Base-by-base conservation (phyloP, 352 stramenopile species). In the Phytophthora brassicae region DNA sequence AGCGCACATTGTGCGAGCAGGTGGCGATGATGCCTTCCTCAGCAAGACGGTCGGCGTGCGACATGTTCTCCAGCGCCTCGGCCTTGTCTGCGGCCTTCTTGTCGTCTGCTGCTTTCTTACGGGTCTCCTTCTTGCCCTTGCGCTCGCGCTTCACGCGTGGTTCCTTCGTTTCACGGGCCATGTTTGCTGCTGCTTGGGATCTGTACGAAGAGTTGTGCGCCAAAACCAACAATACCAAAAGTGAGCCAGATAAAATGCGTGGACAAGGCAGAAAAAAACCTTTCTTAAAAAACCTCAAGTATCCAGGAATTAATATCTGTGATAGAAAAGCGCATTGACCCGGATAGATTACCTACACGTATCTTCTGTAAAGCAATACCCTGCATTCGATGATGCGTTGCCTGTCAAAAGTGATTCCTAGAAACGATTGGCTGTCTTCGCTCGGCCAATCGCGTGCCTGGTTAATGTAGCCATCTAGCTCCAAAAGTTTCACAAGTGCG, bases 11-110 rank as follows among this genome's bases (percentile, higher is more conserved):
- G 64, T 89, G 78, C 75, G 97, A 96, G 78, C 95, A 99, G n/a
- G 94, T 99, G 22, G 95, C 92, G 70, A 98, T 95, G 78, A 99
- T 98, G 49, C 97, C 86, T 28, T 98, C 83, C 45, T 96, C 81
- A 16, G 89, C 89, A 14, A 99, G 84, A 24, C 92, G 86, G 60
- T 98, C 95, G 19, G 86, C 86, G 23, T 86, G 56, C 47, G 84
- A 89, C 80, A 93, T 90, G 75, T 66, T 77, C 24, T 76, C 72
- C 14, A 92, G 69, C 55, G 84, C 79, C 29, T 79, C 68, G 14
- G 78, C 82, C 58, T 77, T 75, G 26, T 93, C 82, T 20, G 72
- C 77, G 35, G 79, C 80, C 65, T 90, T 90, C 70, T 92, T 94
- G 61, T 89, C 80, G 23, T 91, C 82, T 38, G 84, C 80, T 31